Conservation (phyloP, 2,329 filamentous ascomycete species). For the Xylaria sp. region DNA sequence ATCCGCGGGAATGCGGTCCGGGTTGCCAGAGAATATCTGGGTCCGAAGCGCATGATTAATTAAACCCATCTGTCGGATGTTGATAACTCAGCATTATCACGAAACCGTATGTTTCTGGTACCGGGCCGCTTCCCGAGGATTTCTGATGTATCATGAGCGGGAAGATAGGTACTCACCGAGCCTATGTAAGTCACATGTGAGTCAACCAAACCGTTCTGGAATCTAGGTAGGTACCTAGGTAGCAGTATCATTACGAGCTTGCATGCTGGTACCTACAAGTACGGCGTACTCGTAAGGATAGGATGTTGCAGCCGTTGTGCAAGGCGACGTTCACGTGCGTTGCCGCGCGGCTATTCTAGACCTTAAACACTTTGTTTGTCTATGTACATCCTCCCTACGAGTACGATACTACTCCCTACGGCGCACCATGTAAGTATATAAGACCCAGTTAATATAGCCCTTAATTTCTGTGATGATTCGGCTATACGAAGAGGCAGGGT, state of each 20-base stretch:
- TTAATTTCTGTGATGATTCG: conserved; percentile 5
- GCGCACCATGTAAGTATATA: no score
- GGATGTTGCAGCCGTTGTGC: conserved; percentile 10
- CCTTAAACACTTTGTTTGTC: conserved; percentile 4
- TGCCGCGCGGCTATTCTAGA: conserved; percentile 15
- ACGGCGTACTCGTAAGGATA: neutral
- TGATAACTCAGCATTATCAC: neutral
- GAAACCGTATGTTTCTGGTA: neutral
- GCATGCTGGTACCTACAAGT: no score
- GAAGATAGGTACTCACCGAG: neutral
- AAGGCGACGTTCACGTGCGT: conserved; percentile 19
- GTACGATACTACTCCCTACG: no score
- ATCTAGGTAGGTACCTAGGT: no score
- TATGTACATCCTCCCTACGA: neutral
- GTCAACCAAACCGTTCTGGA: conserved; percentile 15
- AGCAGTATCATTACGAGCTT: no score
- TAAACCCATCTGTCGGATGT: conserved; percentile 9
- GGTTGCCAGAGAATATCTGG: conserved; percentile 8
- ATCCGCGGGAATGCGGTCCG: conserved; percentile 14
- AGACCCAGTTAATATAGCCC: conserved; percentile 8
- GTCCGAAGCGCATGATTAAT: conserved; percentile 4
- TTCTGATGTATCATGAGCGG: neutral
- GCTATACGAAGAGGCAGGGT: neutral
- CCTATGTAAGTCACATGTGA: neutral
- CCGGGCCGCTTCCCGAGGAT: neutral